phyloP scores from a whole-genome alignment of 768 basidiomycete species.

The Naematelia aurantialba region DNA sequence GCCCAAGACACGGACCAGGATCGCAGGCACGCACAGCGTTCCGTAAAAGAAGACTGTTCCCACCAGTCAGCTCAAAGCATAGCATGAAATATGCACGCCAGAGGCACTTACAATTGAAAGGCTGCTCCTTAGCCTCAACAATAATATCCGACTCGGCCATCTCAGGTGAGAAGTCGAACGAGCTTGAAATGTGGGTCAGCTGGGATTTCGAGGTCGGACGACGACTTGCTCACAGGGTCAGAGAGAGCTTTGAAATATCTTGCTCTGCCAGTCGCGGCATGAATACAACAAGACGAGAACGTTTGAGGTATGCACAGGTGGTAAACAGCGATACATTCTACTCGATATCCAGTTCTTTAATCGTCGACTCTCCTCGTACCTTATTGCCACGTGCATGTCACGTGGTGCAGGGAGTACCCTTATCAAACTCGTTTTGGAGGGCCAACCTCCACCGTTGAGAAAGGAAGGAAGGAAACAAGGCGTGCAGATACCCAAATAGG shows the following conservation, averaged over 20 bases:
- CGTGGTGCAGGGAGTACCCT: no score
- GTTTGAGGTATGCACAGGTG: no score
- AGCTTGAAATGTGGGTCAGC: background rate
- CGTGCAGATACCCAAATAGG: background rate
- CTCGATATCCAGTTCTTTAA: no score
- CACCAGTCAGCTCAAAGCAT: background rate
- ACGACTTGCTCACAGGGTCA: background rate
- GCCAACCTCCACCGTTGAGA: background rate
- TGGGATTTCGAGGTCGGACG: no score
- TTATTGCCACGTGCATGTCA: no score
- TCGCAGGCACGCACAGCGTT: constrained; percentile 80
- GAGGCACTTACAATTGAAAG: constrained; percentile 15
- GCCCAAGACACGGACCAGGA: constrained; percentile 70
- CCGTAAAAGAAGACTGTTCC: constrained; percentile 71
- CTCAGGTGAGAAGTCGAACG: background rate
- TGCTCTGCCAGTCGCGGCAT: background rate
- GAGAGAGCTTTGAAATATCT: background rate
- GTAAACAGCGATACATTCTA: no score
- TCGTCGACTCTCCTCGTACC: no score
- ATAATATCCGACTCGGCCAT: background rate
- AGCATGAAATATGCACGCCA: background rate
- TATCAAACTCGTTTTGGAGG: no score
- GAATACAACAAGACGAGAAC: no score
- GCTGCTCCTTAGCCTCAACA: constrained; percentile 8
- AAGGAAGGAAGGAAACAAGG: background rate